Base-by-base conservation (phyloP, 768 basidiomycete species). In the Dictyophora rubrovolvata region DNA sequence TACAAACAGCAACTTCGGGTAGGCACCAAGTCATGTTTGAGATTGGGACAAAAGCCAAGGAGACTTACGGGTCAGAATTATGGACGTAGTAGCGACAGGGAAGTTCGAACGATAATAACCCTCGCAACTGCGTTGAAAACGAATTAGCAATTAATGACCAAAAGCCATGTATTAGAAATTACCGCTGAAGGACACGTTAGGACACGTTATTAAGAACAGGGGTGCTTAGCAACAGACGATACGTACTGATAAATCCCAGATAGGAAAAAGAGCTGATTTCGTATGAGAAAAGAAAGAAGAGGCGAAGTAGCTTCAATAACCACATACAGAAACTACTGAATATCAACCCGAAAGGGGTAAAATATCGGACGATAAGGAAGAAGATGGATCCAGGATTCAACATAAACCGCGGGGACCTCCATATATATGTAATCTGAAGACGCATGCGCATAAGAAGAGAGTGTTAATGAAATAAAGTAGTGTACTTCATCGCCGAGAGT, bases 401-500 rank as follows among this genome's bases (percentile, higher is more conserved):
- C 4, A 42, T 47, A 9, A 5, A 21, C 37, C 16, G 9, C n/a
- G 35, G 1, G 14, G 55, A 20, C 9, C 22, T n/a, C 55, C 55
- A 56, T 28, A 56, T 56, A 46, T 18, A 21, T 16, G 37, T 48
- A 20, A 56, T 42, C 55, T 56, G 21, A 12, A 42, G n/a, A 42
- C 42, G n/a, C 2, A 14, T 42, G n/a, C 42, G n/a, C 14, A 14
- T 42, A 2, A 12, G 42, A 42, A 42, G 11, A 42, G 42, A 22
- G 18, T 18, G 8, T 20, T 22, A 35, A n/a, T n/a, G n/a, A 11
- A n/a, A 2, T 37, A n/a, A 54, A 28, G 5, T 11, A 22, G 46
- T 16, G 1, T 46, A 56, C 55, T 23, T 56, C 55, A 17, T 56
- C 55, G 34, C 17, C 53, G 17, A 54, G 34, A 21, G 55, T 56